Percentiles rank a stretch among this genome's conserved stretches.
These are phyloP conservation scores for Carex parvula DNA, from an alignment of 176 grass and related monocot genomes.

Conservation along the genomic window DNA sequence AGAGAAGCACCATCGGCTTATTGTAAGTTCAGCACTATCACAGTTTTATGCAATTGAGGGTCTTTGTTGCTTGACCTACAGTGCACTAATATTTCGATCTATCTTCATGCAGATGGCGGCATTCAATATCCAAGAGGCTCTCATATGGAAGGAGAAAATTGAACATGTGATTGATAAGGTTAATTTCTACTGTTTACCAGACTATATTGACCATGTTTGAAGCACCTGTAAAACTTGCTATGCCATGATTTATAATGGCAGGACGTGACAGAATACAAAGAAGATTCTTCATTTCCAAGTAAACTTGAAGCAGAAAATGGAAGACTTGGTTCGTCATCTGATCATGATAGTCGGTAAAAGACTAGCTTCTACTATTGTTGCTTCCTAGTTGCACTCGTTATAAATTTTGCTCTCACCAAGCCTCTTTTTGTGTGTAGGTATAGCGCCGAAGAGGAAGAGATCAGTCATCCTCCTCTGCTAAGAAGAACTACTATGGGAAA, in stretches of 20 bases:
- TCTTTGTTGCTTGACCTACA: conserved; percentile 1
- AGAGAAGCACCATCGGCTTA: conserved; percentile 83
- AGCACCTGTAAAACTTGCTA: neutral
- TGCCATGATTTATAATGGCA: neutral
- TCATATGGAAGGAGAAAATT: conserved; percentile 98
- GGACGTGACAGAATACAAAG: conserved; percentile 46
- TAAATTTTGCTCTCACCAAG: neutral
- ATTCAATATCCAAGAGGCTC: conserved; percentile 95
- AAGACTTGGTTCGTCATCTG: conserved; percentile 73
- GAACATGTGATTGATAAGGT: conserved; percentile 96
- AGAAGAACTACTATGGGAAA: conserved; percentile 97
- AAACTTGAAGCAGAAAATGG: conserved; percentile 52
- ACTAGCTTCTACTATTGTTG: conserved; percentile 24
- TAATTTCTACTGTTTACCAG: neutral
- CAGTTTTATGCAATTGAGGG: neutral
- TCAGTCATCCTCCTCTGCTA: conserved; percentile 44
- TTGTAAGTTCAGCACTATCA: conserved; percentile 33
- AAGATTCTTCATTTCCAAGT: conserved; percentile 37
- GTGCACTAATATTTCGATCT: conserved; percentile 9
- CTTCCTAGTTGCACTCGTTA: neutral
- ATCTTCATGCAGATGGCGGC: conserved; percentile 72
- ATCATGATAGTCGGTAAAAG: conserved; percentile 84
- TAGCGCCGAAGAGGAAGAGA: conserved; percentile 76
- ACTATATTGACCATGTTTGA: neutral
- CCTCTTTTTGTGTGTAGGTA: conserved; percentile 45